Base-by-base conservation (phyloP, 441 rosid genomes). In the Populus hybrid region DNA sequence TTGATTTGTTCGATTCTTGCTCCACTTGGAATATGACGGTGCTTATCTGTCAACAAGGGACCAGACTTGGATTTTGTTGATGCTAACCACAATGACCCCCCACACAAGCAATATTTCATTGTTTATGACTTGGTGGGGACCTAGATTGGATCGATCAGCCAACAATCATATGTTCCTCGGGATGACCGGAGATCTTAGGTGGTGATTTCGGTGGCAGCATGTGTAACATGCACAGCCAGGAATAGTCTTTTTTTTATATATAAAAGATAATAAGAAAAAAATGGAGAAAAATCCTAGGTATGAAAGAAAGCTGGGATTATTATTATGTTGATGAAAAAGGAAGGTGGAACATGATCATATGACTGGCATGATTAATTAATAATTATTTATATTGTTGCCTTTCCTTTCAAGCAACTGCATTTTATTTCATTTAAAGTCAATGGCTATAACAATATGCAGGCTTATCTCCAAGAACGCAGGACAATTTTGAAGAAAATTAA, bases 41-140 rank as follows among this genome's bases (percentile, higher is more conserved):
- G 76, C 71, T 28, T 59, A 77, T 70, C 81, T 76, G 78, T 69
- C 73, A 68, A 11, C 20, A 16, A 18, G 2, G 23, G 10, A 66
- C n/a, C 77, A 65, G 59, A 50, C 59, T 50, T 50, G 59, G 4
- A 50, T 50, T 50, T 50, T 50, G 2, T 12, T 16, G 59, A 50
- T 16, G 11, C n/a, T 16, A 50, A 16, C 59, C 59, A 50, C n/a
- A 14, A 14, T 46, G 20, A 14, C 16, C 57, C 10, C 10, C 59
- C 59, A 50, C 59, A 50, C n/a, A 34, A 34, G 21, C 50, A 11
- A 6, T 2, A 32, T 54, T 32, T 67, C n/a, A 16, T 64, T 54
- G 42, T 72, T 14, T 42, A 28, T 34, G 36, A 6, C 4, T n/a
- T 24, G 8, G 0, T 54, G 72, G 24, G 75, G 34, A 10, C 21